A percentile compares a stretch with the other conserved stretches of the same genome.
Conservation (phyloP, 768 basidiomycete genomes). For the Agrocybe pediades region DNA sequence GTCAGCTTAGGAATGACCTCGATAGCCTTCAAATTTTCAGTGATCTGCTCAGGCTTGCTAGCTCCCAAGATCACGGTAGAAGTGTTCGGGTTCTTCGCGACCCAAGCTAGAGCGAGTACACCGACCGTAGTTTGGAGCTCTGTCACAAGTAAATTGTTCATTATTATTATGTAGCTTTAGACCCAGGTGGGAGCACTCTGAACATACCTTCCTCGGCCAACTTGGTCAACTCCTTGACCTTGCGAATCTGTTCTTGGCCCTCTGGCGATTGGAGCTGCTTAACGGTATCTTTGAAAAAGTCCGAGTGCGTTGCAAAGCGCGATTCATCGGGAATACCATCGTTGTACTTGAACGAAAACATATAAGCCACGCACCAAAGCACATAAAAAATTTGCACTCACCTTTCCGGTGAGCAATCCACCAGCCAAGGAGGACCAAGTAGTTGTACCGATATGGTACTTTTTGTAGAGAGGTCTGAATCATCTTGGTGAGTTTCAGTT, state of each 20-base stretch:
- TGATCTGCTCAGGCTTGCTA: conserved; percentile 60
- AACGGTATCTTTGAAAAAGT: conserved; percentile 55
- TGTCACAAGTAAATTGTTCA: no score
- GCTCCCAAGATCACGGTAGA: conserved; percentile 73
- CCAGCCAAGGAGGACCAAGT: conserved; percentile 72
- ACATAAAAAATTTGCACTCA: conserved; percentile 16
- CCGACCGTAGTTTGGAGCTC: conserved; percentile 48
- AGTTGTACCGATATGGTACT: conserved; percentile 70
- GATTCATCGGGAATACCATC: conserved; percentile 76
- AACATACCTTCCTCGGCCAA: conserved; percentile 55
- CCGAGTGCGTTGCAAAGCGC: conserved; percentile 58
- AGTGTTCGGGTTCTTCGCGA: conserved; percentile 68
- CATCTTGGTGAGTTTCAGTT: not conserved
- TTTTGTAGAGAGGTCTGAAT: conserved; percentile 59
- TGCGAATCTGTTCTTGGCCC: conserved; percentile 66
- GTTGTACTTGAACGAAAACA: conserved; percentile 51
- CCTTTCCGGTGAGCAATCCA: conserved; percentile 80
- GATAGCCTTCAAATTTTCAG: conserved; percentile 72
- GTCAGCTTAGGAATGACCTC: conserved; percentile 76
- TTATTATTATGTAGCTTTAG: no score
- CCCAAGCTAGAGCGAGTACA: conserved; percentile 82
- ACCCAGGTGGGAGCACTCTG: not conserved
- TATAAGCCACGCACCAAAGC: not conserved
- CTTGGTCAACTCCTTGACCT: conserved; percentile 66
- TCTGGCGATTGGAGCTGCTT: conserved; percentile 55